phyloP scores from a whole-genome alignment of 75 land plant genomes.

The Pinus tabuliformis region DNA sequence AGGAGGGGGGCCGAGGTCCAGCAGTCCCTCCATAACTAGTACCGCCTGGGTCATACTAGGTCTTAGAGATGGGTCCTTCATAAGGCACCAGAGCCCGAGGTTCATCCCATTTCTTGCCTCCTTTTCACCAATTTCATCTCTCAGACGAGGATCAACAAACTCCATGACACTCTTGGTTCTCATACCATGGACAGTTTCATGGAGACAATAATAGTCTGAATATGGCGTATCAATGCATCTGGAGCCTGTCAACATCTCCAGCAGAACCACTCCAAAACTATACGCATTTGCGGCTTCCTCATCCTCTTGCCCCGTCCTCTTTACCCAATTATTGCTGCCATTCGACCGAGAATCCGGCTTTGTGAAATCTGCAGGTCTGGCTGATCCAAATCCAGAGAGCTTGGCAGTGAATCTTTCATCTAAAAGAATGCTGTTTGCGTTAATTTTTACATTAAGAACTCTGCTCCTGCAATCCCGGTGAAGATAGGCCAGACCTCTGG shows the following conservation, averaged over 20 bases:
- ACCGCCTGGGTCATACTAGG: constrained; percentile 4
- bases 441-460: constrained; percentile 1
- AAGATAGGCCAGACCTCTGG: constrained; percentile 7
- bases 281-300: neutral
- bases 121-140: neutral
- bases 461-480: constrained; percentile 6
- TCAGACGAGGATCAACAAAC: constrained; percentile 5
- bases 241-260: constrained; percentile 5
- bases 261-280: constrained; percentile 10
- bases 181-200: constrained; percentile 7
- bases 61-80: constrained; percentile 8
- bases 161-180: neutral
- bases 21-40: constrained; percentile 5
- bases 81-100: constrained; percentile 5
- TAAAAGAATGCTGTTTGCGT: constrained; percentile 5
- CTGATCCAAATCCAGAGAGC: constrained; percentile 6
- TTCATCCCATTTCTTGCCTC: constrained; percentile 9
- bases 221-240: constrained; percentile 11
- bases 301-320: constrained; percentile 3
- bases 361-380: neutral
- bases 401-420: constrained; percentile 14
- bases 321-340: neutral
- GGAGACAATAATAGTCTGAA: constrained; percentile 8
- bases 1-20: neutral
- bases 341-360: neutral